Evolutionary conservation across 176 grass and related monocot genomes (phyloP).

Genomic region (Poa pratensis): DNA sequence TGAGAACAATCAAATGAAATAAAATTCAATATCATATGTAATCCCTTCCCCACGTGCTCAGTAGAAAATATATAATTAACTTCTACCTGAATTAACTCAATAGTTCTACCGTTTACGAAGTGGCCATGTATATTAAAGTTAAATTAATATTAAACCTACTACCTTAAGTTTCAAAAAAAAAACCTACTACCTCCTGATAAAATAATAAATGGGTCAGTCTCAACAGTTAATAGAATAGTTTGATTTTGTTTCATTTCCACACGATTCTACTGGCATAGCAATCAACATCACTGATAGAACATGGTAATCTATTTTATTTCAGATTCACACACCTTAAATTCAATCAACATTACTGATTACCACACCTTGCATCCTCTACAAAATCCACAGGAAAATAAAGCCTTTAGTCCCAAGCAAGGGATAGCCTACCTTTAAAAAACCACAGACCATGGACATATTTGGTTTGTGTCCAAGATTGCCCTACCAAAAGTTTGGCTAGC

Average conservation of each 20-base stretch:
- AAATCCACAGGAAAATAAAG: not conserved
- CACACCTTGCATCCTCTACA: not conserved
- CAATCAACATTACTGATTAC: not conserved
- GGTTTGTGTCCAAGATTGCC: too few species aligned
- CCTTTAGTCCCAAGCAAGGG: constrained; percentile 1
- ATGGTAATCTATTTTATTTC: not conserved
- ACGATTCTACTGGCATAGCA: not conserved
- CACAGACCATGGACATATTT: too few species aligned
- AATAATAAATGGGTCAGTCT: not conserved
- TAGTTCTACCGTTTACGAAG: not conserved
- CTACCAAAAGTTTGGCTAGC: too few species aligned
- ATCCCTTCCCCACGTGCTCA: not conserved
- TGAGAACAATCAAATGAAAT: not conserved
- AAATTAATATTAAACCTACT: not conserved
- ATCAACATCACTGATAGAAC: not conserved
- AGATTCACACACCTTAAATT: not conserved
- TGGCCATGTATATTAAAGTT: not conserved
- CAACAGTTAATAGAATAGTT: not conserved
- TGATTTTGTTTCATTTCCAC: not conserved
- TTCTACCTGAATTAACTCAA: constrained; percentile 1
- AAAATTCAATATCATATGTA: not conserved
- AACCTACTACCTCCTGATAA: not conserved
- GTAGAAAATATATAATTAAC: not conserved
- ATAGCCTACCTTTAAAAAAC: too few species aligned
- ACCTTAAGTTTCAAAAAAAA: too few species aligned